These are phyloP conservation scores for Acanthamoeba comandoni DNA, from an alignment of 208 protist genomes.

Conservation along the genomic window DNA sequence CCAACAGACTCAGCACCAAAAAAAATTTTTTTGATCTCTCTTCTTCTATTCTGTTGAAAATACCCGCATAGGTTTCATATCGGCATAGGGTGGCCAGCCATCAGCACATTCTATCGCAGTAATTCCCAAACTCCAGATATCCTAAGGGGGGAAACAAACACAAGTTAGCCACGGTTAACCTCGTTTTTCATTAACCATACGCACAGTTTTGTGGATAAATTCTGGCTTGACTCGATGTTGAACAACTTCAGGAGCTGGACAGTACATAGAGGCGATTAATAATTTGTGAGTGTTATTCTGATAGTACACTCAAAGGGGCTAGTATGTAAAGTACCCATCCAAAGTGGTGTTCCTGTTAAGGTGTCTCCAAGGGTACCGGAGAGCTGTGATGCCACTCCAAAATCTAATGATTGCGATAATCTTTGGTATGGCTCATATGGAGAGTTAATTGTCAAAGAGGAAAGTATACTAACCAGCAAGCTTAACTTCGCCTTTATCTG, in stretches of 20 bases:
- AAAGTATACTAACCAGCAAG: neutral
- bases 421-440: neutral
- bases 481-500: constrained; percentile 42
- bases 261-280: neutral
- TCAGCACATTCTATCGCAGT: constrained; percentile 67
- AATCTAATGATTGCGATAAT: neutral
- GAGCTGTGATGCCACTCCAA: constrained; percentile 63
- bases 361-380: constrained; percentile 48
- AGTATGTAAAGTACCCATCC: constrained; percentile 25
- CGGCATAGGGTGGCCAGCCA: constrained; percentile 52
- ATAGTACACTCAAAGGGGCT: neutral
- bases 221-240: constrained; percentile 16
- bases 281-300: neutral
- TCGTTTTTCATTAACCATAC: neutral
- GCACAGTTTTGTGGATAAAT: constrained; percentile 11
- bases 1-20: neutral
- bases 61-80: constrained; percentile 55
- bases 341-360: constrained; percentile 36
- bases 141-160: neutral
- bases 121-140: constrained; percentile 68
- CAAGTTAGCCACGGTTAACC: too few species aligned
- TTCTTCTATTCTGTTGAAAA: neutral
- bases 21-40: neutral
- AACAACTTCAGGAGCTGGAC: constrained; percentile 34
- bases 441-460: neutral